Percentiles rank a stretch among this genome's conserved stretches.
Conservation (phyloP, 306 rosid species). For the Acacia acuminata region DNA sequence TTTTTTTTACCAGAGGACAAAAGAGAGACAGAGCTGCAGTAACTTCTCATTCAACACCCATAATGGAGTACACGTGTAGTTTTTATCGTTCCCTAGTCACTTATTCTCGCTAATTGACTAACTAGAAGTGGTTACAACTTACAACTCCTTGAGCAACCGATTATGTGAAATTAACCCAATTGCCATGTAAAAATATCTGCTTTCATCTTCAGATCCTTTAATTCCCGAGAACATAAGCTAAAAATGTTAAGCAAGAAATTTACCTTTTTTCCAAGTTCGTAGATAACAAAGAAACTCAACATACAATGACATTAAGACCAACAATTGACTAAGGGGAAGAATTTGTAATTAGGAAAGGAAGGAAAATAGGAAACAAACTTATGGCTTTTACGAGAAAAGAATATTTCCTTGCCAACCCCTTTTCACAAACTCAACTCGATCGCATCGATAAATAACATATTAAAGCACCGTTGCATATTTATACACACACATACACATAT, state of each 20-base stretch:
- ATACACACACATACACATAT: background rate
- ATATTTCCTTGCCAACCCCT: constrained; percentile 42
- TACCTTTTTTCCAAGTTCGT: too few relatives aligned
- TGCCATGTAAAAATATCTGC: constrained; percentile 53
- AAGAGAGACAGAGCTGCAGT: too few relatives aligned
- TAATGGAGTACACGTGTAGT: too few relatives aligned
- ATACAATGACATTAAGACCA: background rate
- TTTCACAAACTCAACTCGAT: constrained; percentile 40
- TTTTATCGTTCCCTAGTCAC: too few relatives aligned
- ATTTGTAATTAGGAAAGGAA: background rate
- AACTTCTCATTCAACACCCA: too few relatives aligned
- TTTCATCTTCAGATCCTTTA: constrained; percentile 80
- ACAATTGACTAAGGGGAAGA: background rate
- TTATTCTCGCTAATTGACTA: too few relatives aligned
- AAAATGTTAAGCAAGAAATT: constrained; percentile 29
- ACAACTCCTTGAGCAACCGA: too few relatives aligned
- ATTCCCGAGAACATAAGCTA: constrained; percentile 56
- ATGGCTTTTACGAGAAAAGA: constrained; percentile 48
- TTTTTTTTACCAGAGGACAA: constrained; percentile 1
- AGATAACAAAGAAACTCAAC: constrained; percentile 22
- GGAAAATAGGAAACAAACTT: constrained; percentile 22
- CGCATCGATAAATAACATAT: constrained; percentile 32
- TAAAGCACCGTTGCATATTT: background rate
- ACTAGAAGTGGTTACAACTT: too few relatives aligned
- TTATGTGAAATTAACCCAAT: too few relatives aligned